Evolutionary conservation across 1,284 basidiomycete species (phyloP), one percentile per base, ranked within the genome.

Genomic region (Melampsora larici-populina): DNA sequence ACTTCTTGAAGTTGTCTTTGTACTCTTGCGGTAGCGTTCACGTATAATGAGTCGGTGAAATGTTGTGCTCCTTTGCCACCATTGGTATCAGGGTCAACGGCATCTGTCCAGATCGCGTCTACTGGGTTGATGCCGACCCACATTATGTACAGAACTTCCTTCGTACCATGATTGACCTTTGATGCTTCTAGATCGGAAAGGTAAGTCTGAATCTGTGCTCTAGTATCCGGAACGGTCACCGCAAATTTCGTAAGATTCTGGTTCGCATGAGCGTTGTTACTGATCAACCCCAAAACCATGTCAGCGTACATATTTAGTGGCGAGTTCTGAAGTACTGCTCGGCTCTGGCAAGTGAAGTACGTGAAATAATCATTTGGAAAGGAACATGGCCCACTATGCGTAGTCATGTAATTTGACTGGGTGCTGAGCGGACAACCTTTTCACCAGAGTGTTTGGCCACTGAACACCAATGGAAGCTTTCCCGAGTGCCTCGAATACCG

Each of bases 111-210:
- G 43, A 77, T 77, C 7, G 62, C 66, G 63, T 69, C 51, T 8
- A 77, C 69, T 2, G 65, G 26, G 58, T 77, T 77, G 11, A 77
- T 77, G 18, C 74, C 74, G 9, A 77, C 58, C 74, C 74, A 77
- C 43, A 60, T 69, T 18, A 77, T 46, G 26, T 69, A 58, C 21
- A 77, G 49, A 29, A 77, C 74, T 33, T 63, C 67, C 18, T 65
- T 65, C 7, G 36, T 15, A 4, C 74, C 74, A 40, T 58, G 36
- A 7, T 77, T 40, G 26, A 77, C 58, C 29, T 49, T 63, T 21
- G 43, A 31, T 1, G 67, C 58, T 70, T 69, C 17, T 36, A 77
- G 62, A 55, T 70, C 74, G 11, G 43, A 29, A 24, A 63, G 36
- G 33, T 77, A 77, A 26, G 51, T 24, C 36, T 70, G 36, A 21